Conservation (phyloP, 176 grass and related monocot genomes). For the Urochloa ruziziensis region DNA sequence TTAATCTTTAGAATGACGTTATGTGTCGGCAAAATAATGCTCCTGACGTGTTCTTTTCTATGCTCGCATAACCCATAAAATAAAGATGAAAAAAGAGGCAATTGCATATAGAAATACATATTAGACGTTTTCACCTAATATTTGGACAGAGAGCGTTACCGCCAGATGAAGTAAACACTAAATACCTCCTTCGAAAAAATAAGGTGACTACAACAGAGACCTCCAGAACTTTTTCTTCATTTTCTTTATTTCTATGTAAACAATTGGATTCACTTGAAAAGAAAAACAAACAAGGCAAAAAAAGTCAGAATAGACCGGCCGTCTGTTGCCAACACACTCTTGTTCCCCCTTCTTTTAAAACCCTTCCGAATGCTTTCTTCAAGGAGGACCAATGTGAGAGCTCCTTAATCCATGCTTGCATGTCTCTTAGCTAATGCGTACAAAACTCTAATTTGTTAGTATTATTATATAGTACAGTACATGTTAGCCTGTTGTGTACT, state of each 20-base stretch:
- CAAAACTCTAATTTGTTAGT: background rate
- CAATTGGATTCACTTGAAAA: background rate
- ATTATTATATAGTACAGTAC: background rate
- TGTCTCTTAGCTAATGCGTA: background rate
- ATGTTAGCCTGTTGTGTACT: background rate
- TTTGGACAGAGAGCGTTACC: background rate
- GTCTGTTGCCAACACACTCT: slow-evolving; percentile 14
- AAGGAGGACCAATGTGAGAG: slow-evolving; percentile 4
- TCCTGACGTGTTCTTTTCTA: background rate
- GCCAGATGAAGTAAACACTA: background rate
- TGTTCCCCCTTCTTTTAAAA: background rate
- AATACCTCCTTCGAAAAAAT: background rate
- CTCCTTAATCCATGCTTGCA: slow-evolving; percentile 4
- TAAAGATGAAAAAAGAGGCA: background rate
- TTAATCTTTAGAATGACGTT: background rate
- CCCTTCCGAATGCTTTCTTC: background rate
- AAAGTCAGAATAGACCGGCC: background rate
- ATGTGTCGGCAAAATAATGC: slow-evolving; percentile 17
- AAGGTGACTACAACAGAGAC: background rate
- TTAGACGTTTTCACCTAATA: background rate
- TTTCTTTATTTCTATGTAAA: background rate
- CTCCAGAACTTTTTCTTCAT: background rate
- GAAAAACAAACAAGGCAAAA: background rate
- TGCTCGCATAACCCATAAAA: background rate
- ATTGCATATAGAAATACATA: too few relatives aligned